Evolutionary conservation across 345 rosid genomes (phyloP).

Genomic region (Gossypium herbaceum): DNA sequence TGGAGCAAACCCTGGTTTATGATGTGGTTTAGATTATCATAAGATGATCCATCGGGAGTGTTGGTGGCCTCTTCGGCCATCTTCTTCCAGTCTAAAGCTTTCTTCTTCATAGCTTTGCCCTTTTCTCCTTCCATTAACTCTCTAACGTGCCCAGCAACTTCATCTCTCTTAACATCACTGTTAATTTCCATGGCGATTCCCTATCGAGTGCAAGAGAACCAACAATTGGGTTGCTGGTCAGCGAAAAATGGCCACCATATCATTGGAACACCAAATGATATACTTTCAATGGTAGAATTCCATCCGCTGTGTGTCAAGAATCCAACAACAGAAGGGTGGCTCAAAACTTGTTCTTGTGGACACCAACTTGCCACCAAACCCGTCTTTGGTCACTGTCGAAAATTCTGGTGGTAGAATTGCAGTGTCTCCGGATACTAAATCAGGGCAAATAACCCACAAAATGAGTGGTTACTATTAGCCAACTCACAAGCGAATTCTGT

Average conservation of each 20-base stretch:
- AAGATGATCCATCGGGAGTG: conserved; percentile 33
- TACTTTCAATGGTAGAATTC: conserved; percentile 59
- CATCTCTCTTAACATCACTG: conserved; percentile 45
- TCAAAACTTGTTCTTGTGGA: conserved; percentile 49
- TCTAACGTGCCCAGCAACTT: conserved; percentile 42
- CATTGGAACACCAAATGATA: conserved; percentile 45
- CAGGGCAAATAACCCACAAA: conserved; percentile 60
- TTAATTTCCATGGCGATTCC: conserved; percentile 60
- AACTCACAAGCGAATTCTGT: conserved; percentile 67
- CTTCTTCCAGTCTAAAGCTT: conserved; percentile 42
- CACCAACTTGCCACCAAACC: conserved; percentile 52
- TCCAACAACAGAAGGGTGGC: conserved; percentile 45
- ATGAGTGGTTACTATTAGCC: conserved; percentile 44
- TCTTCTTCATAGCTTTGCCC: conserved; percentile 50
- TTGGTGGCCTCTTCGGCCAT: conserved; percentile 25
- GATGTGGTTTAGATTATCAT: conserved; percentile 28
- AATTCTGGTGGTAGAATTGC: conserved; percentile 46
- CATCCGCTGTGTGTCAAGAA: conserved; percentile 62
- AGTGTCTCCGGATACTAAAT: conserved; percentile 44
- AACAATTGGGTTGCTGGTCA: conserved; percentile 54
- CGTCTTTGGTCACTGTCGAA: conserved; percentile 23
- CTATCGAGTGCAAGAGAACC: conserved; percentile 43
- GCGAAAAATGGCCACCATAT: conserved; percentile 66
- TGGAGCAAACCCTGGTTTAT: conserved; percentile 26
- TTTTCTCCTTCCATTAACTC: conserved; percentile 53